Conservation (phyloP, 2,329 filamentous ascomycete genomes). For the Colletotrichum simmondsii region DNA sequence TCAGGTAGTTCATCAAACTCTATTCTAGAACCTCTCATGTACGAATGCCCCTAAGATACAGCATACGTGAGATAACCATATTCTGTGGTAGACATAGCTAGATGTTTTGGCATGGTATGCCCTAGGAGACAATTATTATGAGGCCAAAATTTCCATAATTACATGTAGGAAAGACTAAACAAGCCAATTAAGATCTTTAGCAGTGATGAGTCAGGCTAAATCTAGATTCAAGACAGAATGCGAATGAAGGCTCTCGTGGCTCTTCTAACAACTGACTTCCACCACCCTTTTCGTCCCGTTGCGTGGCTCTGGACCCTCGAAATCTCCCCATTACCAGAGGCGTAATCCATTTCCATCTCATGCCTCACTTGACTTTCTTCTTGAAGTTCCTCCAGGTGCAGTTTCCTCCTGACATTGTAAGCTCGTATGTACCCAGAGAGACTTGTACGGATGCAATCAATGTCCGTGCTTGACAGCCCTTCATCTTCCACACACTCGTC, state of each 20-base stretch:
- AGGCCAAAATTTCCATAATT: no score
- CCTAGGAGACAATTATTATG: no score
- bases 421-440: conserved; percentile 7
- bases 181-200: no score
- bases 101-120: no score
- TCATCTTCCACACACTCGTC: conserved; percentile 1
- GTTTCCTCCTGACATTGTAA: neutral
- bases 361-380: neutral
- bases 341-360: neutral
- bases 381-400: neutral
- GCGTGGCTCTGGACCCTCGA: no score
- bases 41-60: no score
- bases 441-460: neutral
- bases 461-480: neutral
- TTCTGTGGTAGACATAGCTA: no score
- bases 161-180: no score
- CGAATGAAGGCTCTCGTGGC: neutral
- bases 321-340: neutral
- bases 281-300: neutral
- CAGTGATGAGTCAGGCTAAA: no score
- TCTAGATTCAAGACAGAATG: neutral
- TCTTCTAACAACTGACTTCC: neutral
- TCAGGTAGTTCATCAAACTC: neutral
- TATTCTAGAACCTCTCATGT: no score
- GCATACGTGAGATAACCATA: no score